Percentiles rank a stretch among this genome's conserved stretches.
Conservation (phyloP, 805 yeast species). For the Yarrowia phangngaensis region DNA sequence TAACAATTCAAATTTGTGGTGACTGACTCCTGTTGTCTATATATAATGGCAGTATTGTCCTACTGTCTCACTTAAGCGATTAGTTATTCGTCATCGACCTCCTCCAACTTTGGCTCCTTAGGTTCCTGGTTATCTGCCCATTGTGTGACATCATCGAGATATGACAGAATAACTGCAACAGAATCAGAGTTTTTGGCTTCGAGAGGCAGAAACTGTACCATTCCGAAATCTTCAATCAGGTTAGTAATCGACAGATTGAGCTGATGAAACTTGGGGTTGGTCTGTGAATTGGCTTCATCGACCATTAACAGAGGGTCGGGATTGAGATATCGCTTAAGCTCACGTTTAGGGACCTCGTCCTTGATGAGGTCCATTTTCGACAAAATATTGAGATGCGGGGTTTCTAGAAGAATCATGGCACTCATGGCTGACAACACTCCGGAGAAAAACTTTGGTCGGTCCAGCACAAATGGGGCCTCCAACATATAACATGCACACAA, state of each 20-base stretch:
- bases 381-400: slow-evolving; percentile 89
- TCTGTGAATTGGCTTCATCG: slow-evolving; percentile 48
- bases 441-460: slow-evolving; percentile 84
- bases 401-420: slow-evolving; percentile 90
- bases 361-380: slow-evolving; percentile 84
- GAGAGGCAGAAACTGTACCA: slow-evolving; percentile 94
- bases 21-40: slow-evolving; percentile 1
- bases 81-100: slow-evolving; percentile 55
- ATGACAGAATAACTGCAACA: slow-evolving; percentile 77
- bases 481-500: slow-evolving; percentile 88
- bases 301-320: slow-evolving; percentile 82
- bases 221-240: slow-evolving; percentile 94
- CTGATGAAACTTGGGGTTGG: slow-evolving; percentile 61
- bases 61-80: too few species aligned
- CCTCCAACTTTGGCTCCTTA: slow-evolving; percentile 80
- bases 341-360: slow-evolving; percentile 69
- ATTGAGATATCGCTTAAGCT: slow-evolving; percentile 75
- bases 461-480: slow-evolving; percentile 92
- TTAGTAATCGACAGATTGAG: slow-evolving; percentile 81
- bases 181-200: slow-evolving; percentile 74
- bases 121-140: slow-evolving; percentile 98
- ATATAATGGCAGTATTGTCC: slow-evolving; percentile 38
- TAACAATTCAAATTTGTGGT: too few species aligned
- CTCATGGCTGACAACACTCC: slow-evolving; percentile 98
- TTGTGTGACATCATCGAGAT: slow-evolving; percentile 94